Percentiles rank a stretch among this genome's conserved stretches.
These are phyloP conservation scores for Basidioascus undulatus DNA, from an alignment of 768 basidiomycete species.

Conservation along the genomic window DNA sequence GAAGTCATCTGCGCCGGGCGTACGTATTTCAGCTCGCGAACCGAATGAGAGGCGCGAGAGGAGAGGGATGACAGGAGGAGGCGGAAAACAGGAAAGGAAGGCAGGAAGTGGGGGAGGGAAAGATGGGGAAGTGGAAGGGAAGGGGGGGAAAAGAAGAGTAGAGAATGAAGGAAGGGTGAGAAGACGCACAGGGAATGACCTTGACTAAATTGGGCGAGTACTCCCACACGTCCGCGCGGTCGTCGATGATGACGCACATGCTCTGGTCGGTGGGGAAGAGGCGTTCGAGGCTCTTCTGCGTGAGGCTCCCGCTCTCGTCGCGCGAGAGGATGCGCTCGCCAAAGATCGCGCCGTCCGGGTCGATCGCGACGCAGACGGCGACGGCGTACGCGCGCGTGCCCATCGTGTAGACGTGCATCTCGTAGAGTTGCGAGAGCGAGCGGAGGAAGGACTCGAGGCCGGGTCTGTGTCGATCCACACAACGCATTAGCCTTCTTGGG, in stretches of 20 bases:
- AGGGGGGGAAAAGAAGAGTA: not conserved
- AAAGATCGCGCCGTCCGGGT: conserved; percentile 65
- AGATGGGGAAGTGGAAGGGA: not conserved
- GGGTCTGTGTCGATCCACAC: conserved; percentile 27
- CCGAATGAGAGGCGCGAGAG: too few species aligned
- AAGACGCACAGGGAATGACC: conserved; percentile 74
- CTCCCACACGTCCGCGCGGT: conserved; percentile 95
- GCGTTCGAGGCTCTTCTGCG: conserved; percentile 71
- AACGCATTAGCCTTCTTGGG: conserved; percentile 3
- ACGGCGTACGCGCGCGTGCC: conserved; percentile 92
- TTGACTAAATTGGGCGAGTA: conserved; percentile 91
- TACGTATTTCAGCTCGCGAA: too few species aligned
- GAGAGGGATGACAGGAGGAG: too few species aligned
- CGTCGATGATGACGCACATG: conserved; percentile 98
- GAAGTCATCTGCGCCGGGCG: conserved; percentile 84
- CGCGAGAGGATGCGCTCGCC: conserved; percentile 69
- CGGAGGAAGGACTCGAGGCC: conserved; percentile 60
- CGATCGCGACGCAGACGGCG: conserved; percentile 79
- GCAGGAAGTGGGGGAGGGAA: too few species aligned
- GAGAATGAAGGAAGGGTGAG: not conserved
- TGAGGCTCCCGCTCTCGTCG: conserved; percentile 88
- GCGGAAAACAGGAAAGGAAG: too few species aligned
- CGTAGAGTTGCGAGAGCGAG: conserved; percentile 50
- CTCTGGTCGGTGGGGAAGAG: conserved; percentile 91
- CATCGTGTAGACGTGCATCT: conserved; percentile 99